Conservation (phyloP, 768 basidiomycete genomes). For the Tricholoma sp. region DNA sequence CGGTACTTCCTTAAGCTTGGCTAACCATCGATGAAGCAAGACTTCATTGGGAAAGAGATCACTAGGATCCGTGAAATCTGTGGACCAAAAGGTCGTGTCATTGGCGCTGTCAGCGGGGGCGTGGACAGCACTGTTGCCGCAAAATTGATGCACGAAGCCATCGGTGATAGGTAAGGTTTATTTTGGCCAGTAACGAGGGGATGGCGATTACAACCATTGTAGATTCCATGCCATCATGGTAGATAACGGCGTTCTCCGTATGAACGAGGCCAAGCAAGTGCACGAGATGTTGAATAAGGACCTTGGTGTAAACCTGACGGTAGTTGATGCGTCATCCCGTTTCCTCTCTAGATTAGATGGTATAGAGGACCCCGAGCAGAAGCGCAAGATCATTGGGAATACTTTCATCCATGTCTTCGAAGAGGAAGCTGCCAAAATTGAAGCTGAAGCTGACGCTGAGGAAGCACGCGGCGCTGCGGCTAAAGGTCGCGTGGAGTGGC, state of each 20-base stretch:
- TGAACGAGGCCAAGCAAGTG: conserved; percentile 89
- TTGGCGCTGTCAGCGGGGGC: conserved; percentile 96
- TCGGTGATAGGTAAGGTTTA: conserved; percentile 78
- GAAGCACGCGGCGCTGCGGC: conserved; percentile 59
- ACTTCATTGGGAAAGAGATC: conserved; percentile 97
- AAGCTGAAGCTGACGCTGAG: conserved; percentile 74
- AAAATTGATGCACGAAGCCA: conserved; percentile 99
- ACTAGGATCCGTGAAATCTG: conserved; percentile 90
- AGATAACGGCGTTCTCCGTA: conserved; percentile 93
- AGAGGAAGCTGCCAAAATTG: conserved; percentile 86
- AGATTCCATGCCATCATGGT: conserved; percentile 99
- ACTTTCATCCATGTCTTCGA: conserved; percentile 99
- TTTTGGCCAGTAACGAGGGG: background rate
- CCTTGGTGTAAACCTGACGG: conserved; percentile 93
- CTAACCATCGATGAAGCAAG: conserved; percentile 52
- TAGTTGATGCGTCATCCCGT: conserved; percentile 91
- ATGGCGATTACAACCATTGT: background rate
- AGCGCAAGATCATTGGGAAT: conserved; percentile 98
- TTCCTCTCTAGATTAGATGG: conserved; percentile 88
- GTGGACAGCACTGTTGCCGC: conserved; percentile 98
- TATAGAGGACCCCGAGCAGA: conserved; percentile 93
- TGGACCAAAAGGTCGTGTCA: conserved; percentile 90
- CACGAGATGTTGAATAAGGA: conserved; percentile 89
- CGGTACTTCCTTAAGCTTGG: conserved; percentile 1
- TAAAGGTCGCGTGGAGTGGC: conserved; percentile 94